Conservation (phyloP, 2,329 filamentous ascomycete genomes). For the Beauveria australis region DNA sequence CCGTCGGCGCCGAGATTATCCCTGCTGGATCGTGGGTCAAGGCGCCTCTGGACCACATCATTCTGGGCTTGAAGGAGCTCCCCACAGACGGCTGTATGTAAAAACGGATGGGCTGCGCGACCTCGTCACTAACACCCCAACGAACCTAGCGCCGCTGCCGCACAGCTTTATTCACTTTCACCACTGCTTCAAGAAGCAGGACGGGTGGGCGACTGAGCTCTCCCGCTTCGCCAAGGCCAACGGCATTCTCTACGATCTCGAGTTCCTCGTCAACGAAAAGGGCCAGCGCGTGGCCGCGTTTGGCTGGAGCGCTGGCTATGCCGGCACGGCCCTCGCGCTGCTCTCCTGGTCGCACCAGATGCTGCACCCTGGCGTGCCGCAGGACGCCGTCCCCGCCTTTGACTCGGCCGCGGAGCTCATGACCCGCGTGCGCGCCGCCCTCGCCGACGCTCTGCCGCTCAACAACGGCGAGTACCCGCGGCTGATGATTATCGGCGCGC, state of each 20-base stretch:
- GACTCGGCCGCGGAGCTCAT: conserved; percentile 11
- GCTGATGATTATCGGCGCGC: conserved; percentile 75
- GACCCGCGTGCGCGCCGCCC: conserved; percentile 49
- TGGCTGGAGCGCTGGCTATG: conserved; percentile 68
- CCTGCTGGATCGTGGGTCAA: conserved; percentile 59
- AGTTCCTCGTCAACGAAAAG: conserved; percentile 70
- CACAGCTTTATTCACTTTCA: conserved; percentile 65
- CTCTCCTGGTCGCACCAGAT: conserved; percentile 81
- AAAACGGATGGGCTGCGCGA: neutral
- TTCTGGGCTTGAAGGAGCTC: conserved; percentile 72
- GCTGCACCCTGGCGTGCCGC: conserved; percentile 53
- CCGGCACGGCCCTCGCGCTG: conserved; percentile 64
- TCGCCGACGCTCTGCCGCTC: conserved; percentile 60
- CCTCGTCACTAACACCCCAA: neutral
- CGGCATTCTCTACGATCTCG: conserved; percentile 74
- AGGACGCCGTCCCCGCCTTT: conserved; percentile 29
- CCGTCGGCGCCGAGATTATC: conserved; percentile 56
- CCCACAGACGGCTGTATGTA: conserved; percentile 56
- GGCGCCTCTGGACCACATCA: conserved; percentile 59
- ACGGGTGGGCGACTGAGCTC: conserved; percentile 69
- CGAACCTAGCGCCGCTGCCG: conserved; percentile 37
- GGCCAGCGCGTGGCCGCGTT: conserved; percentile 67
- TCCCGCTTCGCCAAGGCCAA: conserved; percentile 41
- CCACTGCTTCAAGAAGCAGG: conserved; percentile 66
- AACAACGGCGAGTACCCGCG: conserved; percentile 61